These are phyloP conservation scores for Diplotaxis tenuifolia DNA, from an alignment of 345 rosid genomes.

Conservation along the genomic window DNA sequence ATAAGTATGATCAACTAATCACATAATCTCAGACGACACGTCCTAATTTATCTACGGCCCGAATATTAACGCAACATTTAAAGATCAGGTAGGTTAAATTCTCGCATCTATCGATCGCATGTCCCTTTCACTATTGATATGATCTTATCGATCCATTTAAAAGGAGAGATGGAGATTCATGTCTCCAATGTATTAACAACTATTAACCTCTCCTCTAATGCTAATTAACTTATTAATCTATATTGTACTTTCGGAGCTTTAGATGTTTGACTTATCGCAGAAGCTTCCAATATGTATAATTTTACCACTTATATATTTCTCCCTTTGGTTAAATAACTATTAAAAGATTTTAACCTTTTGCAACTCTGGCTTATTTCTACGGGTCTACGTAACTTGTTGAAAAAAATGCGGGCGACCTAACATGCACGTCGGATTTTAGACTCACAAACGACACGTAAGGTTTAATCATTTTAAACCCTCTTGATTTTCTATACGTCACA, in stretches of 20 bases:
- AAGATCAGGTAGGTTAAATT: constrained; percentile 38
- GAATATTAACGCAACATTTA: constrained; percentile 20
- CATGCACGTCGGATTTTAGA: constrained; percentile 31
- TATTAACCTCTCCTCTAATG: constrained; percentile 18
- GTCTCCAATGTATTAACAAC: constrained; percentile 28
- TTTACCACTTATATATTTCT: not conserved
- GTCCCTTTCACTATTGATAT: constrained; percentile 32
- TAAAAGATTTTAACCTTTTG: constrained; percentile 22
- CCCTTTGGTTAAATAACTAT: constrained; percentile 16
- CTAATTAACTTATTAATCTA: constrained; percentile 22
- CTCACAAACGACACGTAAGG: constrained; percentile 20
- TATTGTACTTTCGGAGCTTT: constrained; percentile 27
- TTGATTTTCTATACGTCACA: constrained; percentile 19
- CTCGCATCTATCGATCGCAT: constrained; percentile 29
- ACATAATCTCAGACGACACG: constrained; percentile 37
- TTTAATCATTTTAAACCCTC: not conserved
- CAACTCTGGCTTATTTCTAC: constrained; percentile 28
- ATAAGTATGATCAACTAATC: constrained; percentile 27
- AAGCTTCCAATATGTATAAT: constrained; percentile 27
- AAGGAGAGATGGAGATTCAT: constrained; percentile 9
- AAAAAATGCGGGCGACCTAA: constrained; percentile 33
- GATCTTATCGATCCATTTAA: constrained; percentile 35
- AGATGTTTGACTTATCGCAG: constrained; percentile 27
- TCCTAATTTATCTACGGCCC: constrained; percentile 34
- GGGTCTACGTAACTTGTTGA: constrained; percentile 15